Evolutionary conservation across 2,329 filamentous ascomycete species (phyloP), one percentile per base, ranked within the genome.

Genomic region (Ophiostoma angusticollis): DNA sequence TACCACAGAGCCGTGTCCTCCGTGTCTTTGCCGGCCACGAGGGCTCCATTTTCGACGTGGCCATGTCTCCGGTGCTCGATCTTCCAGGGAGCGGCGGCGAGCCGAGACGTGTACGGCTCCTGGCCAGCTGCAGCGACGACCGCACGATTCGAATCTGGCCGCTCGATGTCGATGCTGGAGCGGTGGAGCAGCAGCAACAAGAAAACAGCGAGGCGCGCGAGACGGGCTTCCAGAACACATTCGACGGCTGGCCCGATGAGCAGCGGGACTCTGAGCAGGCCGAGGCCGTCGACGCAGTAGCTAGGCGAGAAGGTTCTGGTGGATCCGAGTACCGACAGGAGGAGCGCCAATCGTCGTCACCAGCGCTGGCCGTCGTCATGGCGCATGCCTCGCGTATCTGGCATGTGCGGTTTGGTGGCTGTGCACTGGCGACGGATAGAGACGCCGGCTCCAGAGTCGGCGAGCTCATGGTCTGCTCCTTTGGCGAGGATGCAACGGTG

Each of bases 91-190:
- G 23, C 23, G 23, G 9, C 14, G 16, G 44, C 46, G 6, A 47
- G 59, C 17, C 27, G 1, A 29, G 45, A 55, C 2, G 19, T 55
- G 25, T 39, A 3, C 35, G 47, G 5, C 33, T 94, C n/a, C 65
- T 98, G 24, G 83, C 80, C 12, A 95, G 84, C 51, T 98, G 91
- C 55, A 96, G 89, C 52, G 91, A 98, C 54, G 91, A 98, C 58
- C 72, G 91, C 36, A 94, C 86, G 0, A 75, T 98, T 17, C 71
- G 84, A 12, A 61, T 96, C 2, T 96, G 91, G 89, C 40, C 62
- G 65, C 27, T 48, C 31, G 33, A 31, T 17, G 13, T 36, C 1
- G 39, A 23, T 19, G n/a, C 29, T 6, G 22, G 8, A n/a, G n/a
- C n/a, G n/a, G 5, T 2, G 9, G 11, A 6, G 11, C 0, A 9